A percentile compares a stretch with the other conserved stretches of the same genome.
Evolutionary conservation across 208 protist species (phyloP).

Genomic region (Entamoeba histolytica): DNA sequence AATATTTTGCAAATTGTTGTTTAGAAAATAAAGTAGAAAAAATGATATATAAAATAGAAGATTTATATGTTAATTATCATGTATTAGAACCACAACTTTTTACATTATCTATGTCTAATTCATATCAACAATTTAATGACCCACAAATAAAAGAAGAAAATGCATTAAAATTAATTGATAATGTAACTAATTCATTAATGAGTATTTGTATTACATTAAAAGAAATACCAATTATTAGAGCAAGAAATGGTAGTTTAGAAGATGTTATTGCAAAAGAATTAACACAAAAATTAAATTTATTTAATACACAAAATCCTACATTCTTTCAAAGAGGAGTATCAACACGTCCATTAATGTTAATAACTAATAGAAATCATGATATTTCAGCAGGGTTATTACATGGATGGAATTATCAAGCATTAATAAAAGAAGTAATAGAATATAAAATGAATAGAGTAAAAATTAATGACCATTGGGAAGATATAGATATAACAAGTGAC

Average conservation of each 20-base stretch:
- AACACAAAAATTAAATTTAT: not conserved
- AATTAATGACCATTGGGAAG: not conserved
- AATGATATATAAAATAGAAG: not conserved
- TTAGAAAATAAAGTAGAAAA: not conserved
- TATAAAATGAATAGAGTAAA: not conserved
- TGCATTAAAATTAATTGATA: not conserved
- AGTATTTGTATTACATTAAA: not conserved
- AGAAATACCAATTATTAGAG: not conserved
- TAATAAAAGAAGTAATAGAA: not conserved
- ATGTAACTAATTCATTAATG: not conserved
- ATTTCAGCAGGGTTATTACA: not conserved
- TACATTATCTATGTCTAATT: not conserved
- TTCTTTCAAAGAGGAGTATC: not conserved
- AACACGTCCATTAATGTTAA: not conserved
- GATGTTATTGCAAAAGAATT: not conserved
- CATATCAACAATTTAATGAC: not conserved
- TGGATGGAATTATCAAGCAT: not conserved
- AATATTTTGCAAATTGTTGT: not conserved
- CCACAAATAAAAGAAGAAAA: not conserved
- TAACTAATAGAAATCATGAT: not conserved
- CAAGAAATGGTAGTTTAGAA: not conserved
- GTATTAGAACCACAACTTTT: not conserved
- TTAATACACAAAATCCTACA: not conserved
- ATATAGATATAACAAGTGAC: not conserved
- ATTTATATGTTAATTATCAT: not conserved